Evolutionary conservation across 306 rosid species (phyloP).

Genomic region (Glycine latifolia): DNA sequence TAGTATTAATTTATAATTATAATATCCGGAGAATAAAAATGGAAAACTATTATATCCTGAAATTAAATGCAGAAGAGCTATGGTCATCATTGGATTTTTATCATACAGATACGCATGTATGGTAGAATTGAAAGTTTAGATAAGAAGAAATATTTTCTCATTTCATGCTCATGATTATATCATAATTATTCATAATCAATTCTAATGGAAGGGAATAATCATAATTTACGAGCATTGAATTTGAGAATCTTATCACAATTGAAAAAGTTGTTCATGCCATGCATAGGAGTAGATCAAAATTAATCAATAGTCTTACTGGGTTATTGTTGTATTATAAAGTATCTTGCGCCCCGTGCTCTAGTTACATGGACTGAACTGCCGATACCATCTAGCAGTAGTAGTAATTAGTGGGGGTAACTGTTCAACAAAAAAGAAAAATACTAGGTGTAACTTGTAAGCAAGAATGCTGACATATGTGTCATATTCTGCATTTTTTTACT

Average conservation of each 20-base stretch:
- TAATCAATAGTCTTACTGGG: neutral
- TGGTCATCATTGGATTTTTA: constrained; percentile 22
- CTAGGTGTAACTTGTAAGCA: neutral
- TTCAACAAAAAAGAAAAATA: too few relatives aligned
- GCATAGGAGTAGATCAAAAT: constrained; percentile 4
- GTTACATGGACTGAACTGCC: neutral
- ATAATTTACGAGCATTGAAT: constrained; percentile 34
- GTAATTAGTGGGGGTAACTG: neutral
- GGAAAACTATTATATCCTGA: neutral
- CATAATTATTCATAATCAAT: constrained; percentile 29
- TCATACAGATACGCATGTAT: constrained; percentile 41
- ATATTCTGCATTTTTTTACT: neutral
- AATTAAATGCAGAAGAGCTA: constrained; percentile 20
- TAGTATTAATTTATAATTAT: neutral
- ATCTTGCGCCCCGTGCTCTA: constrained; percentile 30
- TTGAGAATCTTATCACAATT: constrained; percentile 27
- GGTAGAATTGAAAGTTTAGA: constrained; percentile 16
- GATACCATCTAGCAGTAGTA: neutral
- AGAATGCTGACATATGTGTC: neutral
- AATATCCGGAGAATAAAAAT: neutral
- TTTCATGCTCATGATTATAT: constrained; percentile 29
- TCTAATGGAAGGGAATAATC: constrained; percentile 3
- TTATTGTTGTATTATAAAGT: too few relatives aligned
- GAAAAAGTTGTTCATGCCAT: constrained; percentile 19
- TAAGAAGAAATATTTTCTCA: constrained; percentile 23